phyloP scores from a whole-genome alignment of 768 basidiomycete species.

The Fistulinella prunicolor region DNA sequence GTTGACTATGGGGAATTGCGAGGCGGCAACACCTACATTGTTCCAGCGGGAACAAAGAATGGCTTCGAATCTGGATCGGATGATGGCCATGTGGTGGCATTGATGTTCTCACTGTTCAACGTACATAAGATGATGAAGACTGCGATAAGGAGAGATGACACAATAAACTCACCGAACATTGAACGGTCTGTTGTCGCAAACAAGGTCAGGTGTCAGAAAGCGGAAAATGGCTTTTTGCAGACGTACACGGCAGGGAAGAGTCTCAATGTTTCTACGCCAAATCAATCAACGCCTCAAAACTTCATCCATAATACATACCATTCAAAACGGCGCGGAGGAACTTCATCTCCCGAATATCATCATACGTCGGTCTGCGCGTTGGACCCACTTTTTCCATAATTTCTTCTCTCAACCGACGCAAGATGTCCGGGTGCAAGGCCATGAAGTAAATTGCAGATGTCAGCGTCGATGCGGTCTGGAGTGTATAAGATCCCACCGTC shows the following conservation, averaged over 20 bases:
- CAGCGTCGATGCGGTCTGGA: conserved; percentile 42
- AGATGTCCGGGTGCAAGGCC: conserved; percentile 42
- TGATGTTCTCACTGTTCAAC: conserved; percentile 20
- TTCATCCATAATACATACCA: conserved; percentile 25
- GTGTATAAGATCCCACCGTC: background rate
- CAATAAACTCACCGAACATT: conserved; percentile 28
- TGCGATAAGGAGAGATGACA: background rate
- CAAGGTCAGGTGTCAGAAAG: background rate
- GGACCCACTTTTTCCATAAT: conserved; percentile 38
- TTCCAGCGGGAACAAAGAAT: conserved; percentile 27
- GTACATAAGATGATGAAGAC: background rate
- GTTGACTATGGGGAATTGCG: background rate
- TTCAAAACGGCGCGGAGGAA: conserved; percentile 44
- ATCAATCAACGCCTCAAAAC: background rate
- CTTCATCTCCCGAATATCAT: conserved; percentile 43
- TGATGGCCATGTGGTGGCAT: conserved; percentile 26
- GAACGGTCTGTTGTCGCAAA: conserved; percentile 26
- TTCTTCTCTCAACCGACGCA: conserved; percentile 41
- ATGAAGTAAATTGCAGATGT: conserved; percentile 47
- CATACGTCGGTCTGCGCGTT: conserved; percentile 35
- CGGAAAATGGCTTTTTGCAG: background rate
- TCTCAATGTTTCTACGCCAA: conserved; percentile 28
- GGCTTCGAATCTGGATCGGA: conserved; percentile 23
- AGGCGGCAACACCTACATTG: conserved; percentile 12
- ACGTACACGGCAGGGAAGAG: conserved; percentile 35